These are phyloP conservation scores for Phylloporus scabripes DNA, from an alignment of 768 basidiomycete genomes.

Conservation along the genomic window DNA sequence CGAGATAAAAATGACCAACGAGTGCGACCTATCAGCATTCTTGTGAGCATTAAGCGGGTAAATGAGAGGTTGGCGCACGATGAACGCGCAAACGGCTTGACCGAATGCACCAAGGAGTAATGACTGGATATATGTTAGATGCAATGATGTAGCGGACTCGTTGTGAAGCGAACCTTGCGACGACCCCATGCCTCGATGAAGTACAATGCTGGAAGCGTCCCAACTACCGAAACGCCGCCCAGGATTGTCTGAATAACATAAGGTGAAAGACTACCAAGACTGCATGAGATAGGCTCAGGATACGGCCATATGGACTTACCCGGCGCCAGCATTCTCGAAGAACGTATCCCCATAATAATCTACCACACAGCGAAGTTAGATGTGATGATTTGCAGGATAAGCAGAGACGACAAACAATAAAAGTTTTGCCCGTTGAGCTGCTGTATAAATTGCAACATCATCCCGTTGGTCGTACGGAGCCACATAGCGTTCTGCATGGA, in stretches of 20 bases:
- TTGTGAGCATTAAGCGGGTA: neutral
- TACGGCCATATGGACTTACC: slow-evolving; percentile 32
- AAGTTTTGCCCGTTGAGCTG: slow-evolving; percentile 80
- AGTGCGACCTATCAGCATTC: slow-evolving; percentile 48
- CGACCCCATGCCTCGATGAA: slow-evolving; percentile 76
- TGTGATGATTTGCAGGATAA: neutral
- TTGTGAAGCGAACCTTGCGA: slow-evolving; percentile 41
- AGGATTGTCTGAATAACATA: slow-evolving; percentile 74
- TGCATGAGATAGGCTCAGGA: neutral
- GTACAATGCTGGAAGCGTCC: slow-evolving; percentile 61
- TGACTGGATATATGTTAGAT: slow-evolving; percentile 35
- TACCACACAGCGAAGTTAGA: slow-evolving; percentile 22
- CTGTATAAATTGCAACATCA: slow-evolving; percentile 80
- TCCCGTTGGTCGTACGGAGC: slow-evolving; percentile 73
- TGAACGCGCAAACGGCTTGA: slow-evolving; percentile 57
- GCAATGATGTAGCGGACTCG: neutral
- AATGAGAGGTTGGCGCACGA: slow-evolving; percentile 34
- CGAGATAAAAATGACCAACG: slow-evolving; percentile 64
- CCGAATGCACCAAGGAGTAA: slow-evolving; percentile 58
- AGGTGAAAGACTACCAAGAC: slow-evolving; percentile 43
- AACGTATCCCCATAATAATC: slow-evolving; percentile 80
- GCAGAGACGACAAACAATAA: slow-evolving; percentile 48
- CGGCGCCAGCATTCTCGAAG: slow-evolving; percentile 68
- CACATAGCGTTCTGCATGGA: slow-evolving; percentile 60
- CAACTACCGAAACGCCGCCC: slow-evolving; percentile 68